These are phyloP conservation scores for Medicago lupulina DNA, from an alignment of 306 rosid species.

Conservation along the genomic window DNA sequence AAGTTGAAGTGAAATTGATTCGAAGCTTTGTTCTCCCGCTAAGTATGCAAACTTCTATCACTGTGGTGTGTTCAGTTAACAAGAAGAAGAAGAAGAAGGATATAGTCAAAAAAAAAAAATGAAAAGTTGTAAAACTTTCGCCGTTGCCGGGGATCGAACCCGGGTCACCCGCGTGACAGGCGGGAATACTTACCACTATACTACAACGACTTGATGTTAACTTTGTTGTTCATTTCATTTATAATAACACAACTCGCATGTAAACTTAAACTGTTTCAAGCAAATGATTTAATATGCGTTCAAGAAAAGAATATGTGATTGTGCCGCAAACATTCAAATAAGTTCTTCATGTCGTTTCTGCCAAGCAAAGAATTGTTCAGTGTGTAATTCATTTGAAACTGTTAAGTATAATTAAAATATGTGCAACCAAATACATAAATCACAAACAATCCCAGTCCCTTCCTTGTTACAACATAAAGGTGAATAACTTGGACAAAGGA, in stretches of 20 bases:
- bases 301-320: conserved; percentile 14
- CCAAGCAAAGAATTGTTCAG: conserved; percentile 28
- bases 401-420: background rate
- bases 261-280: too few relatives aligned
- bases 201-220: conserved; percentile 52
- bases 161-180: conserved; percentile 51
- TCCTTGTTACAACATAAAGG: conserved; percentile 23
- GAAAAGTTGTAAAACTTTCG: background rate
- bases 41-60: background rate
- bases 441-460: conserved; percentile 35
- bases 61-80: background rate
- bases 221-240: fast-evolving
- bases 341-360: background rate
- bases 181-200: conserved; percentile 59
- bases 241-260: too few relatives aligned
- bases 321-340: conserved; percentile 1
- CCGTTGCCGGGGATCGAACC: conserved; percentile 65
- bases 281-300: background rate
- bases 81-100: background rate
- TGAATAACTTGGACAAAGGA: background rate
- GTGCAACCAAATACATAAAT: conserved; percentile 13
- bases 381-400: background rate
- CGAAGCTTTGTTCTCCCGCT: conserved; percentile 41
- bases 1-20: conserved; percentile 3
- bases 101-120: background rate